Evolutionary conservation across 1,139 yeast genomes (phyloP).

Genomic region (Kazachstania sp.): DNA sequence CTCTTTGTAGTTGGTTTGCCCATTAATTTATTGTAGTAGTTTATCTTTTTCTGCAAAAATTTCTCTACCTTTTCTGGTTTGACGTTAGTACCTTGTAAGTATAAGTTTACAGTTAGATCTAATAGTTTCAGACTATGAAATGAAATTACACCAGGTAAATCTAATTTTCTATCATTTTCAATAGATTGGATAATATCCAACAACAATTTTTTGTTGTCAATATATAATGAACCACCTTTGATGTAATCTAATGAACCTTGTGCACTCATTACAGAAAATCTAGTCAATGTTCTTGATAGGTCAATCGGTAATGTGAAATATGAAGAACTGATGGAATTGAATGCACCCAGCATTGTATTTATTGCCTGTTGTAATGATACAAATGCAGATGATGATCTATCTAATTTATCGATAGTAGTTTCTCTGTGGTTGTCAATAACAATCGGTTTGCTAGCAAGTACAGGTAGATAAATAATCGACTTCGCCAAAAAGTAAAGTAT

Average conservation of each 20-base stretch:
- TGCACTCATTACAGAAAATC: conserved; percentile 63
- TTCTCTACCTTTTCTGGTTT: conserved; percentile 26
- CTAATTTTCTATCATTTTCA: conserved; percentile 42
- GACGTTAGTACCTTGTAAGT: conserved; percentile 31
- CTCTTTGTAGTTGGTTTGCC: conserved; percentile 15
- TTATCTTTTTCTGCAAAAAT: conserved; percentile 22
- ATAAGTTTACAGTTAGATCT: conserved; percentile 50
- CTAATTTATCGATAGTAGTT: conserved; percentile 16
- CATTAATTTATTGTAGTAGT: conserved; percentile 24
- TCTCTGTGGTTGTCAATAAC: conserved; percentile 2
- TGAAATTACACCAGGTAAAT: conserved; percentile 54
- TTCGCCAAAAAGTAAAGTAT: conserved; percentile 73
- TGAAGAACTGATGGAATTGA: conserved; percentile 39
- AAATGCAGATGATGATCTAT: conserved; percentile 45
- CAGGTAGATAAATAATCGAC: conserved; percentile 70
- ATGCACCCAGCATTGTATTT: conserved; percentile 52
- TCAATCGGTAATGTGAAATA: conserved; percentile 64
- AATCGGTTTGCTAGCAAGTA: conserved; percentile 41
- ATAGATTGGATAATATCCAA: conserved; percentile 42
- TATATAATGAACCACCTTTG: conserved; percentile 72
- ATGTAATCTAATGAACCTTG: conserved; percentile 76
- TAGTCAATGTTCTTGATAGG: conserved; percentile 57
- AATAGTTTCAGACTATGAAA: conserved; percentile 46
- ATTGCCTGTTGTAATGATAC: conserved; percentile 72
- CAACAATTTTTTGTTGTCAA: conserved; percentile 53